These are phyloP conservation scores for Rhypophila decipiens DNA, from an alignment of 495 filamentous ascomycete species.

Conservation along the genomic window DNA sequence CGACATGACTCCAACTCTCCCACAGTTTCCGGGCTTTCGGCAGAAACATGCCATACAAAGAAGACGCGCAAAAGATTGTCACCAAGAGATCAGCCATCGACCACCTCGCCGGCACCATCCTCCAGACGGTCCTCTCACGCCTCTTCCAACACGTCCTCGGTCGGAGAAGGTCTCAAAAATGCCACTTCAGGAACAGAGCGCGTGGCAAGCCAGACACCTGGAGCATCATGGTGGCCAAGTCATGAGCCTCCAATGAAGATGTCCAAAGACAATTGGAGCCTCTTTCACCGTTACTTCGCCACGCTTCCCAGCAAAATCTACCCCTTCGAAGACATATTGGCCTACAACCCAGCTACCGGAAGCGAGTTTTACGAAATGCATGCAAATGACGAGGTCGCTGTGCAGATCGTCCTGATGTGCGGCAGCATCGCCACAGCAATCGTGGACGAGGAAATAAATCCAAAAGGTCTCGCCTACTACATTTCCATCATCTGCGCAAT, in stretches of 20 bases:
- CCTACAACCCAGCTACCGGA: constrained; percentile 19
- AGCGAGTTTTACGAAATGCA: constrained; percentile 16
- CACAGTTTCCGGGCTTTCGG: not conserved
- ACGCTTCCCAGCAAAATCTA: constrained; percentile 16
- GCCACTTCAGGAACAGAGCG: too few species aligned
- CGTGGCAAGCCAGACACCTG: too few species aligned
- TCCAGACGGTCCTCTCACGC: constrained; percentile 2
- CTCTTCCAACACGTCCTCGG: constrained; percentile 2
- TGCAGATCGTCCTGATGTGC: constrained; percentile 23
- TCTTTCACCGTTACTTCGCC: constrained; percentile 17
- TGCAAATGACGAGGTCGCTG: constrained; percentile 10
- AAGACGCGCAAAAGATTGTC: constrained; percentile 8
- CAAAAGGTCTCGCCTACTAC: constrained; percentile 18
- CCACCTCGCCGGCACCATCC: constrained; percentile 3
- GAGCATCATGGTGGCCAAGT: constrained; percentile 2
- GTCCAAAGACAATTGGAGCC: constrained; percentile 14
- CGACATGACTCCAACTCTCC: constrained; percentile 1
- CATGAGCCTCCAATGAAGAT: not conserved
- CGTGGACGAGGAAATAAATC: constrained; percentile 4
- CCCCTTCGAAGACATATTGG: constrained; percentile 23
- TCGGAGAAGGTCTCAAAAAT: not conserved
- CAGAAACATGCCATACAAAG: constrained; percentile 2
- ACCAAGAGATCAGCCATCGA: constrained; percentile 1
- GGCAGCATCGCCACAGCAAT: constrained; percentile 15
- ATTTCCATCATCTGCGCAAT: constrained; percentile 24